phyloP scores from a whole-genome alignment of 257 asterid genomes.

The Solanum lignicaule region DNA sequence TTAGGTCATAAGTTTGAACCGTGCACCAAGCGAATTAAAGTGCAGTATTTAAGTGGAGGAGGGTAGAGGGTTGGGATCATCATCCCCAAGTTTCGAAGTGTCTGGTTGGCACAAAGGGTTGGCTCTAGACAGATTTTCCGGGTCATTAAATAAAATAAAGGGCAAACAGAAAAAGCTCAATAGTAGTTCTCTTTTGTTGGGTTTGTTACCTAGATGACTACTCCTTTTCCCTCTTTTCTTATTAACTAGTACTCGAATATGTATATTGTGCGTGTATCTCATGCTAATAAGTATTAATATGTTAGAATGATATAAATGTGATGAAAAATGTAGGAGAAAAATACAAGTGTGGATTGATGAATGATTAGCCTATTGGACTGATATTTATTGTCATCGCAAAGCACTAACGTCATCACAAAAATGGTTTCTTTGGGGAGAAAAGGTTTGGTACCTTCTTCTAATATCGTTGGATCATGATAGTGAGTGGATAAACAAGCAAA shows the following conservation, averaged over 20 bases:
- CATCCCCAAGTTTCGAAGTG: not conserved
- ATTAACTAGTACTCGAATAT: not conserved
- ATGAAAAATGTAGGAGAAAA: not conserved
- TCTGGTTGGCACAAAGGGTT: not conserved
- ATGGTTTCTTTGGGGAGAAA: not conserved
- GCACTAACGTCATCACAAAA: not conserved
- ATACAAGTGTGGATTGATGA: not conserved
- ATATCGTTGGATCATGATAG: not conserved
- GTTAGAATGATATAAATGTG: not conserved
- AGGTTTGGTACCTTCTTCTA: not conserved
- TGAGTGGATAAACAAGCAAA: not conserved
- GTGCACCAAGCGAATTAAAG: not conserved
- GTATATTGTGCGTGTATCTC: not conserved
- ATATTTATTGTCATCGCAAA: not conserved
- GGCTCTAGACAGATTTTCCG: not conserved
- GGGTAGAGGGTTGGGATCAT: not conserved
- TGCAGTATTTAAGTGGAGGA: not conserved
- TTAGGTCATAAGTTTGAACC: not conserved
- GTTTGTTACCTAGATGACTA: not conserved
- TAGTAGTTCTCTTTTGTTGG: not conserved
- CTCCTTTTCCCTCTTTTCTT: not conserved
- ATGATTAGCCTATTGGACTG: not conserved
- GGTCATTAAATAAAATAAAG: not conserved
- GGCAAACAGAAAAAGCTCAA: not conserved
- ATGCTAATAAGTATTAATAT: not conserved